Evolutionary conservation across 1,139 yeast genomes (phyloP).

Genomic region (Wickerhamiella infanticola): DNA sequence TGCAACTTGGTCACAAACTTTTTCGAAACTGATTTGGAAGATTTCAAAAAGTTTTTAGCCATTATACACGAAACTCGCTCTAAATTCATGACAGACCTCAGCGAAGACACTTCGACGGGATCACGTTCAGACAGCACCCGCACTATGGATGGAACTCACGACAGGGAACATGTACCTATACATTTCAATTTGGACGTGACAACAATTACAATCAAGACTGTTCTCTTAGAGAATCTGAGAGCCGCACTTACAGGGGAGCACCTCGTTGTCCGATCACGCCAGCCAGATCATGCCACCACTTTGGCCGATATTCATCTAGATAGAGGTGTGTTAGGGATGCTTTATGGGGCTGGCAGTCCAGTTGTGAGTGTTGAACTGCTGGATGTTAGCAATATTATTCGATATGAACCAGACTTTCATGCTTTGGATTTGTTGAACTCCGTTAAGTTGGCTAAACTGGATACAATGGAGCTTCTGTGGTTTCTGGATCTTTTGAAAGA

Average conservation of each 20-base stretch:
- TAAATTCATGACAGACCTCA: not conserved
- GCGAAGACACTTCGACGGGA: not conserved
- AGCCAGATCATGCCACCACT: conserved; percentile 3
- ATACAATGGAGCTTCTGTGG: conserved; percentile 14
- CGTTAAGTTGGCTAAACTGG: conserved; percentile 5
- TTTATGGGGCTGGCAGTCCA: conserved; percentile 3
- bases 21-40: conserved; percentile 7
- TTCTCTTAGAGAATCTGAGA: not conserved
- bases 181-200: conserved; percentile 2
- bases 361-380: conserved; percentile 8
- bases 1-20: conserved; percentile 5
- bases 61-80: not conserved
- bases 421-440: conserved; percentile 6
- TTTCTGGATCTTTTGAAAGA: conserved; percentile 6
- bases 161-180: not conserved
- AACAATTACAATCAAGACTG: conserved; percentile 2
- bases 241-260: conserved; percentile 2
- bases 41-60: not conserved
- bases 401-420: conserved; percentile 4
- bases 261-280: conserved; percentile 1
- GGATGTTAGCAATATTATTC: conserved; percentile 2
- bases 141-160: not conserved
- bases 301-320: conserved; percentile 3
- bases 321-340: conserved; percentile 1
- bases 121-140: not conserved